phyloP scores from a whole-genome alignment of 164 flowering plant species.

The Platanus orientalis region DNA sequence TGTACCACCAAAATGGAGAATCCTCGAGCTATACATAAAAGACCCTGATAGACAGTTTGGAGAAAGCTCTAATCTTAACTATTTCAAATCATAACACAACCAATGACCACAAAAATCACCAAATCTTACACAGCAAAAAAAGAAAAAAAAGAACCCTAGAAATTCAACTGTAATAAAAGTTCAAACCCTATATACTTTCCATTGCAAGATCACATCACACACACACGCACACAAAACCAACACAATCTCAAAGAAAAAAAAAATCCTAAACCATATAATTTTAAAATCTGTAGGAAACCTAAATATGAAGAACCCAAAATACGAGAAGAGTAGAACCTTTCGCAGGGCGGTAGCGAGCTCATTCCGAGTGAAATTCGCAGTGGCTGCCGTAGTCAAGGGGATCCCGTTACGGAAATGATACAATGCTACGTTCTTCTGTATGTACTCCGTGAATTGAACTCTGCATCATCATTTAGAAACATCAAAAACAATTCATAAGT shows the following conservation, averaged over 20 bases:
- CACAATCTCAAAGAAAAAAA: background rate
- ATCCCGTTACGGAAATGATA: slow-evolving; percentile 94
- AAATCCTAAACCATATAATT: background rate
- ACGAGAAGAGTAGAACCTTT: slow-evolving; percentile 43
- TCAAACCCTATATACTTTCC: background rate
- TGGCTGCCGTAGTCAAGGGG: slow-evolving; percentile 83
- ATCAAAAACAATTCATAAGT: background rate
- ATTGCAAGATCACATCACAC: background rate
- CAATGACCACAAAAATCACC: background rate
- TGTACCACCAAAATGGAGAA: no score
- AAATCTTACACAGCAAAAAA: background rate
- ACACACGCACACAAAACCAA: background rate
- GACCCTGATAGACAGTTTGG: no score
- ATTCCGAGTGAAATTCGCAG: slow-evolving; percentile 94
- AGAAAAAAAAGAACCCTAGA: background rate
- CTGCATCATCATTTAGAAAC: slow-evolving; percentile 23
- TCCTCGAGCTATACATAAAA: no score
- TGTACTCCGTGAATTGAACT: slow-evolving; percentile 90
- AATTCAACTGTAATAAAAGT: background rate
- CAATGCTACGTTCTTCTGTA: slow-evolving; percentile 88
- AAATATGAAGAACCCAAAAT: background rate
- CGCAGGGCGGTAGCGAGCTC: slow-evolving; percentile 95
- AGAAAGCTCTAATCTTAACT: no score
- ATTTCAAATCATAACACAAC: background rate
- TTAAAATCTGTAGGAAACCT: slow-evolving; percentile 2